A percentile compares a stretch with the other conserved stretches of the same genome.
Evolutionary conservation across 106 monocot genomes (phyloP).

Genomic region (Phalaenopsis aphrodite): DNA sequence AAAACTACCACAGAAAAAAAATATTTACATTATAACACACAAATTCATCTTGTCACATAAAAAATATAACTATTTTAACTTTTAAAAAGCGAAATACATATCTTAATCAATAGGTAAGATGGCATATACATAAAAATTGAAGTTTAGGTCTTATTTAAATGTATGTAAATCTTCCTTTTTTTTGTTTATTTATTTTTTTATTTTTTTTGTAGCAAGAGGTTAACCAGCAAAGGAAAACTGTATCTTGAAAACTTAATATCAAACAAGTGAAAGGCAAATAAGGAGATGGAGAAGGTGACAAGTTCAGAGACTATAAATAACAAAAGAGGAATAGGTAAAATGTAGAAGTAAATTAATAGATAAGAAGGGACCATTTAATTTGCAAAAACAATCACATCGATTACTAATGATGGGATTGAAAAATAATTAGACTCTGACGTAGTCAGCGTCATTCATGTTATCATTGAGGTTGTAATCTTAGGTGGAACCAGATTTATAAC

Average conservation of each 20-base stretch:
- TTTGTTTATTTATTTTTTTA: too few species aligned
- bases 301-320: neutral
- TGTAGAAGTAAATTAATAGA: neutral
- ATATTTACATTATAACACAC: too few species aligned
- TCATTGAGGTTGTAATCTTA: neutral
- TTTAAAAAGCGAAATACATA: too few species aligned
- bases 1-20: neutral
- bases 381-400: neutral
- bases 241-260: neutral
- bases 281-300: neutral
- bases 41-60: too few species aligned
- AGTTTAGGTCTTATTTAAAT: too few species aligned
- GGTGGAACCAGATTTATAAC: neutral
- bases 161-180: too few species aligned
- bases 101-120: too few species aligned
- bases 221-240: neutral
- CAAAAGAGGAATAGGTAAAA: neutral
- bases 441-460: neutral
- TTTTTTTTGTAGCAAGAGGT: too few species aligned
- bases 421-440: neutral
- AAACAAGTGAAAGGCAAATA: neutral
- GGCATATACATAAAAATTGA: too few species aligned
- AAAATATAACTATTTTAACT: too few species aligned
- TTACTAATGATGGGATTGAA: neutral
- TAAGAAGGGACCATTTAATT: neutral